Evolutionary conservation across 202 grass and related monocot species (phyloP).

Genomic region (Carex arenaria): DNA sequence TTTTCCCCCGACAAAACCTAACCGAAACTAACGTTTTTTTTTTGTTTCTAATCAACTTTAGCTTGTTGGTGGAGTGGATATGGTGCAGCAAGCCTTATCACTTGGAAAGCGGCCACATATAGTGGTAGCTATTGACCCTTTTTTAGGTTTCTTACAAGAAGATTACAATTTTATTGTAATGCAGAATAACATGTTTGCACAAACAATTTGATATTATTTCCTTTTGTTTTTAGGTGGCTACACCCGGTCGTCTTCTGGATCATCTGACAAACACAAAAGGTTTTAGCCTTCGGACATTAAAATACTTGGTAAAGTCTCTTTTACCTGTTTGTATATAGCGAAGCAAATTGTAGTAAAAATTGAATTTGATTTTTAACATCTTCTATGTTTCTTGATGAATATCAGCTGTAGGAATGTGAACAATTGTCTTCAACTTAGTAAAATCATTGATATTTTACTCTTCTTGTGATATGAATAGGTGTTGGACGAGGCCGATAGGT

Average conservation of each 20-base stretch:
- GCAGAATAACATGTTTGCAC: constrained; percentile 12
- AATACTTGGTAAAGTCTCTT: constrained; percentile 62
- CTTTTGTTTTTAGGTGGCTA: constrained; percentile 50
- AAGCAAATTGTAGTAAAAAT: background rate
- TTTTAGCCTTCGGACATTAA: constrained; percentile 87
- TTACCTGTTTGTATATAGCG: background rate
- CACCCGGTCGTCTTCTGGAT: constrained; percentile 79
- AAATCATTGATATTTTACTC: background rate
- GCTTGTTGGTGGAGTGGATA: constrained; percentile 87
- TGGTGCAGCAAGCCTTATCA: constrained; percentile 64
- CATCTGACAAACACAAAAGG: constrained; percentile 95
- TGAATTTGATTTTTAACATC: background rate
- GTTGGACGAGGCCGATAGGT: constrained; percentile 84
- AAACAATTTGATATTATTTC: constrained; percentile 7
- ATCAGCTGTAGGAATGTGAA: background rate
- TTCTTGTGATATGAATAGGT: constrained; percentile 40
- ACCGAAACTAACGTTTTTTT: background rate
- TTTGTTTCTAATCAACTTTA: constrained; percentile 22
- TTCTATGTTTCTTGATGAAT: background rate
- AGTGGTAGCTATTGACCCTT: constrained; percentile 42
- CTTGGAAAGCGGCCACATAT: constrained; percentile 76
- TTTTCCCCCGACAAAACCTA: background rate
- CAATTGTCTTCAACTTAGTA: background rate
- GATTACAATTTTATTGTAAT: background rate
- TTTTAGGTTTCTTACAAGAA: background rate